Conservation (phyloP, 441 rosid genomes). For the Jatropha multifida region DNA sequence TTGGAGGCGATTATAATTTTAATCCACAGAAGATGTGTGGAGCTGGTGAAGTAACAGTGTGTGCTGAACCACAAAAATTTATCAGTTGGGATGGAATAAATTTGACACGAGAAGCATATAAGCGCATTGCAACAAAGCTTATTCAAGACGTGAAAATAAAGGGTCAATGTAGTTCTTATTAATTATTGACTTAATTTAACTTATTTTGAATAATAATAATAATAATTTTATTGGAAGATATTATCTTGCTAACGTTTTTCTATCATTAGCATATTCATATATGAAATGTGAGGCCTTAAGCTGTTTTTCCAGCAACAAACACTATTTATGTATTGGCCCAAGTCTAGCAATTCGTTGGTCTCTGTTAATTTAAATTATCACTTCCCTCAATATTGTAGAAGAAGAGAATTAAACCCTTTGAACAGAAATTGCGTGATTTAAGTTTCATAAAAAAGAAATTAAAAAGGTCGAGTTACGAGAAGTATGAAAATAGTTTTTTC, state of each 20-base stretch:
- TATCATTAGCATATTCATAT: neutral
- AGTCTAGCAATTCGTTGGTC: neutral
- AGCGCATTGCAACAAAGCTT: neutral
- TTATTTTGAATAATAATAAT: neutral
- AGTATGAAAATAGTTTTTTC: neutral
- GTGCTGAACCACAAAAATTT: neutral
- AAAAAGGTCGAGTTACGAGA: neutral
- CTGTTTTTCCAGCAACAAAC: neutral
- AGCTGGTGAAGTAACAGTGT: neutral
- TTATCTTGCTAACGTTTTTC: neutral
- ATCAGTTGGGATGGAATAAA: conserved; percentile 10
- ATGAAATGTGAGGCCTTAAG: neutral
- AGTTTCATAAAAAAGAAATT: neutral
- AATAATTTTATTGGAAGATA: no score
- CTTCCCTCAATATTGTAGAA: no score
- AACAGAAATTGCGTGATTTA: no score
- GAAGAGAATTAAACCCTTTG: no score
- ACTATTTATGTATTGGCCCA: neutral
- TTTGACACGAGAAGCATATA: neutral
- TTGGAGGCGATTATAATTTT: conserved; percentile 26
- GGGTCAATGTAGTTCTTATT: conserved; percentile 23
- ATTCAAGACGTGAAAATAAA: conserved; percentile 23
- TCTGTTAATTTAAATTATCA: no score
- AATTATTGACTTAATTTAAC: neutral
- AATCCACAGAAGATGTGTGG: neutral